Conservation (phyloP, 441 rosid genomes). For the Gossypium lobatum region DNA sequence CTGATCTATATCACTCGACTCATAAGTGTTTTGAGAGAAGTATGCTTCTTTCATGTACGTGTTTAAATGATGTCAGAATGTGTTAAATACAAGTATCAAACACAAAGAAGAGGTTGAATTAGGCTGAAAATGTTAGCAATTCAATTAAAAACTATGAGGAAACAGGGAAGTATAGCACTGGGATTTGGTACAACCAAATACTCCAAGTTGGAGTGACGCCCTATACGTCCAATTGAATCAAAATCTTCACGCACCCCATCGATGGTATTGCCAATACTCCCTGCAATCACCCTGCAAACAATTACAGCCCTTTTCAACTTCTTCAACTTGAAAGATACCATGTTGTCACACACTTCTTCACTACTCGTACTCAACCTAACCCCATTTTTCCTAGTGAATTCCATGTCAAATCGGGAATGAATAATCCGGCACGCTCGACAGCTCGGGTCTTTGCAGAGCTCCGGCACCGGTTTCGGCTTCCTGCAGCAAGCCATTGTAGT, state of each 20-base stretch:
- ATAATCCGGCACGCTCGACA: constrained; percentile 38
- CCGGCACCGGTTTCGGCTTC: constrained; percentile 18
- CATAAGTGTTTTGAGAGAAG: too few relatives aligned
- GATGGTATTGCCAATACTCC: constrained; percentile 17
- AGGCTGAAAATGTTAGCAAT: background rate
- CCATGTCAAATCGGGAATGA: constrained; percentile 31
- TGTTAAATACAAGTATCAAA: background rate
- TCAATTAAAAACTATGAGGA: constrained; percentile 37
- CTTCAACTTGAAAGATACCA: constrained; percentile 16
- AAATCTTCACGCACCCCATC: constrained; percentile 16
- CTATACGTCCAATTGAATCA: constrained; percentile 14
- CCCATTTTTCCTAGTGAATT: constrained; percentile 22
- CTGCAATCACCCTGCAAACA: constrained; percentile 39
- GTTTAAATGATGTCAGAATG: too few relatives aligned
- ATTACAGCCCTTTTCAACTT: constrained; percentile 32
- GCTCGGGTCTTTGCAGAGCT: constrained; percentile 13
- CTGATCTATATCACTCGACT: too few relatives aligned
- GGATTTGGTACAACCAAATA: constrained; percentile 30
- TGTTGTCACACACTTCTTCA: constrained; percentile 26
- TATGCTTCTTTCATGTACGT: too few relatives aligned
- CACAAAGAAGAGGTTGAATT: background rate
- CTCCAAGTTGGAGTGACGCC: constrained; percentile 11
- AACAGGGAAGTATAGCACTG: constrained; percentile 45
- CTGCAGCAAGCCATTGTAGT: constrained; percentile 38
- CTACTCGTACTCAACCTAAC: constrained; percentile 33